Base-by-base conservation (phyloP, 1,139 yeast species). In the Zygoascus sp. region DNA sequence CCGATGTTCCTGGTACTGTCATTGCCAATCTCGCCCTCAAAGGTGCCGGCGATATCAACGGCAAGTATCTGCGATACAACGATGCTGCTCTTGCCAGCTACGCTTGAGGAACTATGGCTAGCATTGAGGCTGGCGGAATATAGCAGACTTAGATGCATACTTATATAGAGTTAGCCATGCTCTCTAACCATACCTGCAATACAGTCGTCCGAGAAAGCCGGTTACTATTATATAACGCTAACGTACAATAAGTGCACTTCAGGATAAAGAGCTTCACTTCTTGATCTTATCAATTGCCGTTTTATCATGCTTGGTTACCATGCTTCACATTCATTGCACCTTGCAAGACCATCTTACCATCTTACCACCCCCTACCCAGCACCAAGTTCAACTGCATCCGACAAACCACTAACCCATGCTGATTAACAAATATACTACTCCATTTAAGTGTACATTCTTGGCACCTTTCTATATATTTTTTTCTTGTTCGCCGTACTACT, bases 1-100 rank as follows among this genome's bases (percentile, higher is more conserved):
- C 95, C 1, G 75, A 72, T 22, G 80, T 79, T 8, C 95, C 96
- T 4, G 96, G 84, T 0, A 64, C 73, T 0, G 74, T 85, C 1
- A 81, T 78, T 53, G 85, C 81, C 13, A 77, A 80, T 45, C 66
- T 89, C 50, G 90, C 84, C 0, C 53, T 79, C 11, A 45, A 48
- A 17, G 61, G 61, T 65, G 68, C 76, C 6, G 50, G 59, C 1
- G 74, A 68, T 0, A 58, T 84, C 42, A 80, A 78, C 51, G 96
- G 96, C 1, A 60, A 72, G 53, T 85, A 80, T 61, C 59, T 82
- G 47, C 70, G 95, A 44, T 83, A 76, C 63, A 73, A 73, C 56
- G 88, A 79, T 54, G 72, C 46, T 2, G 53, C 48, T 5, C 44
- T 61, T 22, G 51, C 52, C 17, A 42, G 45, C 7, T 58, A 58